Evolutionary conservation across 176 grass and related monocot genomes (phyloP), one percentile per base, ranked within the genome.

Genomic region (Triticum turgidum): DNA sequence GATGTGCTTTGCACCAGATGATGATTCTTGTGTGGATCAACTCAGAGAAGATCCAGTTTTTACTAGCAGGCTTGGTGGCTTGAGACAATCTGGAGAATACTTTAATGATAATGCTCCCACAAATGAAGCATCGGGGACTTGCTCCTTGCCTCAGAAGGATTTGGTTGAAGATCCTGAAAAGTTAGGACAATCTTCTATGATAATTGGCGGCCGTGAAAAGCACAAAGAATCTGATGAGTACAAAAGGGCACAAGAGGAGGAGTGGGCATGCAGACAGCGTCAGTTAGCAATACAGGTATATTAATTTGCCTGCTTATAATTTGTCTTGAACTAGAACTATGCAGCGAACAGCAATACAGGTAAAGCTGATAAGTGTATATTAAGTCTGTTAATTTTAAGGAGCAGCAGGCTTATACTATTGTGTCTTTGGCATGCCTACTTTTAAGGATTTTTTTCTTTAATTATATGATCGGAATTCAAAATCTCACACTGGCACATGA

Each of bases 191-290:
- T 30, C 22, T 76, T 69, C 58, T 33, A 33, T 76, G 15, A 14
- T 97, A 87, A 80, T 94, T 71, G 84, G 44, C 18, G 89, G 77
- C 1, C 91, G 97, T 42, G 97, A 99, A 78, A 99, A 91, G 30
- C 94, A 90, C 89, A 99, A 99, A 88, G 89, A 93, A 91, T 94
- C 97, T 79, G 80, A 65, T 17, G 92, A 94, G 78, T 99, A 87
- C 70, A 96, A 87, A 83, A 91, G 82, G 62, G 94, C 92, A 74
- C 51, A 32, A 69, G 94, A 94, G 84, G 89, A 91, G 81, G 97
- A 99, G 85, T 96, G 94, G 97, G 97, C 94, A 65, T 89, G 89
- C 17, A 93, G 97, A 88, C 90, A 88, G 56, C 71, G 84, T 25
- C 88, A 96, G 78, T 83, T 99, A 77, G 90, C 81, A 78, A 88